Base-by-base conservation (phyloP, 345 rosid genomes). In the Litchi chinensis region DNA sequence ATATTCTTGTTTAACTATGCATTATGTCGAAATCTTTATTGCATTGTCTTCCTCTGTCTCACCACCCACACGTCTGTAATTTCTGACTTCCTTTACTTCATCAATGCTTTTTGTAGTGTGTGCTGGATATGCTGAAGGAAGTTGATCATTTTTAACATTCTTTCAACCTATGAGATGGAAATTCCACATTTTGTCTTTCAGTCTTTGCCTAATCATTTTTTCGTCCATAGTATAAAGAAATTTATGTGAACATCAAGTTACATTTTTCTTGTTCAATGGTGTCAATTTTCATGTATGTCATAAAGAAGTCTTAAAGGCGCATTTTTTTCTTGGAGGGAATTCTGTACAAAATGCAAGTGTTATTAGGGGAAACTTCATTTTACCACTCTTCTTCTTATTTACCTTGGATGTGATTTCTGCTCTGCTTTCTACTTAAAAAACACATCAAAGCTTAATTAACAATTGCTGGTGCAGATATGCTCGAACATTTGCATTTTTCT, bases 401-500 rank as follows among this genome's bases (percentile, higher is more conserved):
- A 22, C 40, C 8, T 57, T 71, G 3, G n/a, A 52, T 52, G 56
- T 11, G 18, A 28, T 71, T 32, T 24, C 7, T 5, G 44, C 44
- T 18, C 16, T 28, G 28, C 48, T 56, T 73, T 9, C 28, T 68
- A 44, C 44, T 6, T 7, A 39, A 24, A 41, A 62, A 54, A 7
- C 16, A 15, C 59, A 16, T 54, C 5, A n/a, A 5, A 24, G 9
- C 26, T 40, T 77, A 40, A 28, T 66, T 59, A 43, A 24, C 12
- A 21, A 21, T 63, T 65, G 1, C 48, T 57, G 22, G 19, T 84
- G 83, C 93, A 95, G 99, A 79, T 94, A 91, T 71, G 99, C 98
- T 41, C 90, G 99, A 66, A 90, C 95, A 0, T 92, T 95, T 86
- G 97, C 90, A 10, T 93, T 95, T 87, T 95, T 95, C 90, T 95